A percentile compares a stretch with the other conserved stretches of the same genome.
phyloP scores from a whole-genome alignment of 257 asterid genomes.

The Hygrophila difformis region DNA sequence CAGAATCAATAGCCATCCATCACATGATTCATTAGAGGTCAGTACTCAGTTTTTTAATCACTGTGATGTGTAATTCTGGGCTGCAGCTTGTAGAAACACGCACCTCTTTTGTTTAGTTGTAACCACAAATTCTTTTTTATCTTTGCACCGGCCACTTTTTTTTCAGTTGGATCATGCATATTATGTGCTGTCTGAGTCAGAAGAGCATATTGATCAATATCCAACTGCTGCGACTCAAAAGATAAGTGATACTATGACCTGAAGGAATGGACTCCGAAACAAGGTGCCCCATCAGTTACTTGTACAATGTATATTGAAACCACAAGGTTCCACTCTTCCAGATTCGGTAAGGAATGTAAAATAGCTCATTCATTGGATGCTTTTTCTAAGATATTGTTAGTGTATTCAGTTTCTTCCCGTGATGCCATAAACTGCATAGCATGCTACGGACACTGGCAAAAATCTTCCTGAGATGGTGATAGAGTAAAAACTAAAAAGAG shows the following conservation, averaged over 20 bases:
- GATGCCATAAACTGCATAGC: too few species aligned
- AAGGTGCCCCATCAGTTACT: neutral
- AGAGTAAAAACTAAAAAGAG: too few species aligned
- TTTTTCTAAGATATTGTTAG: too few species aligned
- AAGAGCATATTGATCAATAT: too few species aligned
- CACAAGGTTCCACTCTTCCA: neutral
- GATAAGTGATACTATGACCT: neutral
- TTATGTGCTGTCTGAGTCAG: too few species aligned
- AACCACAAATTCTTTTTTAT: neutral
- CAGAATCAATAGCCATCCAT: neutral
- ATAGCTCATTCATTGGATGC: neutral
- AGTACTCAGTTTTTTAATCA: neutral
- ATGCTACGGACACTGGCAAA: too few species aligned
- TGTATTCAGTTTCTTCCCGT: too few species aligned
- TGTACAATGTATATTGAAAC: neutral
- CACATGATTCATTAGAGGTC: conserved; percentile 16
- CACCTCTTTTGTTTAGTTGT: too few species aligned
- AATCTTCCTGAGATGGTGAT: too few species aligned
- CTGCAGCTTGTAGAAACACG: neutral
- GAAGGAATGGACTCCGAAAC: neutral
- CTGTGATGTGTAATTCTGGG: neutral
- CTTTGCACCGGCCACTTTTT: too few species aligned
- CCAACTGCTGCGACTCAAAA: neutral
- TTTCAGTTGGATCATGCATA: too few species aligned
- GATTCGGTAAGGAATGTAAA: neutral